A percentile compares a stretch with the other conserved stretches of the same genome.
Conservation (phyloP, 2,329 filamentous ascomycete genomes). For the Neopestalotiopsis rosae region DNA sequence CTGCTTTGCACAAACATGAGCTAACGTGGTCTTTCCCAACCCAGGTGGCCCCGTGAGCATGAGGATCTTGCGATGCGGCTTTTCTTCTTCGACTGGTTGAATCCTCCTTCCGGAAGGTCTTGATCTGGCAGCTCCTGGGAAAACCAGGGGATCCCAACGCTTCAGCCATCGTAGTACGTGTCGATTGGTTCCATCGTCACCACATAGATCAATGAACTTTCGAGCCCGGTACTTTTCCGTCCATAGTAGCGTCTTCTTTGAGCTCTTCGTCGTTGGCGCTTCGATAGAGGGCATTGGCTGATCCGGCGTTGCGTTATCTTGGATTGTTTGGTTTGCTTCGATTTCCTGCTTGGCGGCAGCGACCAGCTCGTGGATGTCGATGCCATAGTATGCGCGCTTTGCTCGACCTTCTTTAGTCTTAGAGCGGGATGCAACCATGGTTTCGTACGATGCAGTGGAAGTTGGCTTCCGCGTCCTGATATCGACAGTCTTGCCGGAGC, state of each 20-base stretch:
- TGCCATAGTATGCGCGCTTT: constrained; percentile 83
- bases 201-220: constrained; percentile 91
- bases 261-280: constrained; percentile 40
- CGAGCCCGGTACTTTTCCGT: constrained; percentile 96
- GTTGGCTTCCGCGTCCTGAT: constrained; percentile 59
- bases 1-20: constrained; percentile 93
- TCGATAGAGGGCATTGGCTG: constrained; percentile 51
- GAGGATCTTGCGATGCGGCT: constrained; percentile 83
- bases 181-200: constrained; percentile 92
- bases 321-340: constrained; percentile 38
- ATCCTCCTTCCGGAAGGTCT: constrained; percentile 54
- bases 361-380: constrained; percentile 86
- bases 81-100: constrained; percentile 66
- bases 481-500: constrained; percentile 60
- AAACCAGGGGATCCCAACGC: constrained; percentile 90
- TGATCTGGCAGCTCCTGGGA: constrained; percentile 73
- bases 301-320: constrained; percentile 29
- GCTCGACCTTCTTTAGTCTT: constrained; percentile 71
- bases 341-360: constrained; percentile 71
- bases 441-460: constrained; percentile 62
- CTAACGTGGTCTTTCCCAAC: constrained; percentile 92
- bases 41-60: constrained; percentile 91
- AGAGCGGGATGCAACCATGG: constrained; percentile 71
- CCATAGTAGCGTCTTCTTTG: constrained; percentile 73
- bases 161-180: constrained; percentile 93